Percentiles rank a stretch among this genome's conserved stretches.
Evolutionary conservation across 257 asterid genomes (phyloP).

Genomic region (Scutellaria galericulata): DNA sequence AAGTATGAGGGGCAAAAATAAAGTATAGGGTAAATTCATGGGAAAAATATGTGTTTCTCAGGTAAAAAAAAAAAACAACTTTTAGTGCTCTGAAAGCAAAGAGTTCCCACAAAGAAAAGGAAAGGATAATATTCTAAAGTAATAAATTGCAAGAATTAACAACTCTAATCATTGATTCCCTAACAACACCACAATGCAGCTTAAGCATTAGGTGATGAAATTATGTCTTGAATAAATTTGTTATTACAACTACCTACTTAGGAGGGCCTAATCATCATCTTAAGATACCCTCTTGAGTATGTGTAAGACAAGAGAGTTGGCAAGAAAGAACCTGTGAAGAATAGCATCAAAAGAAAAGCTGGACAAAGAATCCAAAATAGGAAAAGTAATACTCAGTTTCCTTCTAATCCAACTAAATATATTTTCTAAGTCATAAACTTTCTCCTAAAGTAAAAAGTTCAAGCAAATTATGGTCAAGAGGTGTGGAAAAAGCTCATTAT

Average conservation of each 20-base stretch:
- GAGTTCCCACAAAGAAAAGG: conserved; percentile 30
- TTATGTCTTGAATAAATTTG: conserved; percentile 6
- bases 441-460: background rate
- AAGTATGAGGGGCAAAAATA: background rate
- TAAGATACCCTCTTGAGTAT: too few relatives aligned
- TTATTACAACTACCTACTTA: background rate
- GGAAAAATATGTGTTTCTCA: too few relatives aligned
- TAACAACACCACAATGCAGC: conserved; percentile 41
- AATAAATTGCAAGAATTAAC: background rate
- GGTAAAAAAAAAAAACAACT: background rate
- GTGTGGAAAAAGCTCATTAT: background rate
- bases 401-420: background rate
- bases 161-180: conserved; percentile 30
- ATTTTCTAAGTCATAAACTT: background rate
- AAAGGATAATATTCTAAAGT: conserved; percentile 20
- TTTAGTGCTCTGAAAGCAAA: conserved; percentile 6
- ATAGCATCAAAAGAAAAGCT: background rate
- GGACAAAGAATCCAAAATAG: background rate
- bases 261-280: conserved; percentile 1
- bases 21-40: too few relatives aligned
- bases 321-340: background rate
- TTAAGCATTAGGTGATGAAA: conserved; percentile 40
- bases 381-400: background rate
- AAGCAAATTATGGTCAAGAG: background rate
- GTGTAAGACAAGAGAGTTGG: background rate